phyloP scores from a whole-genome alignment of 2,329 filamentous ascomycete species.

The Zasmidium citrigriseum region DNA sequence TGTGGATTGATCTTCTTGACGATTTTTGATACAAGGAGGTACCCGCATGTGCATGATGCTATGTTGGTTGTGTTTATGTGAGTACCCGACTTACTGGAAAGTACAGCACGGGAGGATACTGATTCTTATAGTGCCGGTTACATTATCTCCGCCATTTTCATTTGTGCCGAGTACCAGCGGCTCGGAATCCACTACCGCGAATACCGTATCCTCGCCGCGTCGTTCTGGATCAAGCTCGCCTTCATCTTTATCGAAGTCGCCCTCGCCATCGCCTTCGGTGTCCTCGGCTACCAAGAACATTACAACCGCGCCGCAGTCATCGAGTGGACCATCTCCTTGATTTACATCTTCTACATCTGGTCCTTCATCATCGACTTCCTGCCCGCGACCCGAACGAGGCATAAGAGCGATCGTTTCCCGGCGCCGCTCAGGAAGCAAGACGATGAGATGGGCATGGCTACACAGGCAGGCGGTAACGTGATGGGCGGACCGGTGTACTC shows the following conservation, averaged over 20 bases:
- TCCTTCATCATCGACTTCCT: constrained; percentile 80
- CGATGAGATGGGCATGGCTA: constrained; percentile 30
- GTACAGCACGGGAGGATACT: constrained; percentile 6
- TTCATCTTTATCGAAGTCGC: constrained; percentile 81
- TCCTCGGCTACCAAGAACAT: constrained; percentile 31
- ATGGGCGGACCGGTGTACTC: constrained; percentile 35
- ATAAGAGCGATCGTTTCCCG: constrained; percentile 36
- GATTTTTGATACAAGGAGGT: constrained; percentile 78
- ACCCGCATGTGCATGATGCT: constrained; percentile 68
- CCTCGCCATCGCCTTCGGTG: constrained; percentile 73
- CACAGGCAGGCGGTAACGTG: constrained; percentile 27
- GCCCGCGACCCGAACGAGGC: constrained; percentile 68
- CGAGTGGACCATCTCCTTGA: constrained; percentile 76
- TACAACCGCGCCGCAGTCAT: constrained; percentile 73
- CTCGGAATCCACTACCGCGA: constrained; percentile 78
- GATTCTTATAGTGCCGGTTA: constrained; percentile 61
- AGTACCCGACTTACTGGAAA: constrained; percentile 14
- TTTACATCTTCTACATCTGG: constrained; percentile 86
- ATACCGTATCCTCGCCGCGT: constrained; percentile 70
- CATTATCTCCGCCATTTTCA: constrained; percentile 79
- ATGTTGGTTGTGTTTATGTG: constrained; percentile 81
- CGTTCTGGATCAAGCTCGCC: constrained; percentile 82
- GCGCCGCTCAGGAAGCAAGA: constrained; percentile 36
- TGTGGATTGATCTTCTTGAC: constrained; percentile 78
- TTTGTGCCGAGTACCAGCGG: constrained; percentile 87